phyloP scores from a whole-genome alignment of 73 alveolate species.

The Uronychia binucleata region DNA sequence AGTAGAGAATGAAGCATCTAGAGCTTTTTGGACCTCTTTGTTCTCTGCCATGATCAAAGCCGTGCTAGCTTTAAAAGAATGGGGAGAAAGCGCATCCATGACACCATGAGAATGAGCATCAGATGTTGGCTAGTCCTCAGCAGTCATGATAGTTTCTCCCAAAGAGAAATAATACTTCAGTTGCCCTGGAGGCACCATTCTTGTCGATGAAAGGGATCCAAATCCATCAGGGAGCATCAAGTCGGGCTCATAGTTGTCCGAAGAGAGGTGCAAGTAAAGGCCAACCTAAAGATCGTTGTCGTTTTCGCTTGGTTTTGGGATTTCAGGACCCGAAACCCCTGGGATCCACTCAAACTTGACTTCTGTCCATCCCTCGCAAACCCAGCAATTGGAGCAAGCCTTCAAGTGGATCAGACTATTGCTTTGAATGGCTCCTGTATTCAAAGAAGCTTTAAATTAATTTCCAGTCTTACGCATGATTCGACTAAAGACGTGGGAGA shows the following conservation, averaged over 20 bases:
- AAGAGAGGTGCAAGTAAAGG: constrained; percentile 27
- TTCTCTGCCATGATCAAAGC: not conserved
- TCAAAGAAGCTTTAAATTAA: constrained; percentile 37
- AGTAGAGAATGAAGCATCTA: not conserved
- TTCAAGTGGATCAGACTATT: constrained; percentile 14
- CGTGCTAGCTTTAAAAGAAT: too few species aligned
- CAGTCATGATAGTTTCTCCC: constrained; percentile 2
- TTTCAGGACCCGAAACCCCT: constrained; percentile 8
- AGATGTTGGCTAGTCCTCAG: constrained; percentile 1
- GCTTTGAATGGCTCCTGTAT: constrained; percentile 29
- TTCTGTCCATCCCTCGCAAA: constrained; percentile 71
- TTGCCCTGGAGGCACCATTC: constrained; percentile 64
- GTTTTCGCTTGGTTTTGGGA: constrained; percentile 31
- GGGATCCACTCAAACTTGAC: constrained; percentile 52
- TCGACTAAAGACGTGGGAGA: constrained; percentile 40
- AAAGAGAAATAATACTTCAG: constrained; percentile 39
- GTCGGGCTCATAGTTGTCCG: constrained; percentile 43
- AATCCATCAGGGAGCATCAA: constrained; percentile 31
- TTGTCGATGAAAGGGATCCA: constrained; percentile 7
- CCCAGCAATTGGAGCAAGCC: constrained; percentile 61
- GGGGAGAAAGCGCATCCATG: too few species aligned
- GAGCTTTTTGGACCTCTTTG: constrained; percentile 11
- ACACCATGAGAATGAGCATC: too few species aligned
- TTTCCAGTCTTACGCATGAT: constrained; percentile 4
- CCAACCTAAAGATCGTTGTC: constrained; percentile 28